These are phyloP conservation scores for Trapa incisa DNA, from an alignment of 345 rosid species.

Conservation along the genomic window DNA sequence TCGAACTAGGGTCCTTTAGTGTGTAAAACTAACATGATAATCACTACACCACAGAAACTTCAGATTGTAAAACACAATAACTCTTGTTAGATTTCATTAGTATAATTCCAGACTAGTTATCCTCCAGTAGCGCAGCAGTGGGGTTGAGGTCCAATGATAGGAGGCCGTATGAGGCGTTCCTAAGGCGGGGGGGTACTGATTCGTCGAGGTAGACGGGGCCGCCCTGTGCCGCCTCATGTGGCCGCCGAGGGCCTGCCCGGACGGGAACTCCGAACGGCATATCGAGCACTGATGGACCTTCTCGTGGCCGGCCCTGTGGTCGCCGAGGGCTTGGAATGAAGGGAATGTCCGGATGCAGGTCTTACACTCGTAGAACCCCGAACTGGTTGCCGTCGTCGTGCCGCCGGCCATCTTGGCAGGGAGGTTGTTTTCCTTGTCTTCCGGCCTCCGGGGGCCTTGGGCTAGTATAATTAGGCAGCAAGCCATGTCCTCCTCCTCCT, in stretches of 20 bases:
- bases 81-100: too few relatives aligned
- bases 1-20: conserved; percentile 41
- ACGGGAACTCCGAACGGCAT: conserved; percentile 78
- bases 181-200: background rate
- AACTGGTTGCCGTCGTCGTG: conserved; percentile 1
- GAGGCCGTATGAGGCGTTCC: conserved; percentile 29
- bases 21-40: conserved; percentile 48
- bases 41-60: conserved; percentile 47
- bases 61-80: too few relatives aligned
- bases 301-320: conserved; percentile 94
- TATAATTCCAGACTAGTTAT: conserved; percentile 49
- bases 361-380: conserved; percentile 59
- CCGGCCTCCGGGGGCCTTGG: conserved; percentile 24
- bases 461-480: conserved; percentile 78
- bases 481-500: conserved; percentile 90
- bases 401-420: background rate
- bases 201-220: conserved; percentile 7
- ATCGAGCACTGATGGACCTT: conserved; percentile 84
- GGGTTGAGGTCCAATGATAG: conserved; percentile 78
- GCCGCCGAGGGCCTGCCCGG: conserved; percentile 97
- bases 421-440: background rate
- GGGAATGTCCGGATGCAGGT: conserved; percentile 75
- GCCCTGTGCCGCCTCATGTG: conserved; percentile 93
- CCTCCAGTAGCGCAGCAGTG: conserved; percentile 61
- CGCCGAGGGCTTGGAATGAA: conserved; percentile 94